These are phyloP conservation scores for Sutorius australiensis DNA, from an alignment of 768 basidiomycete genomes.

Conservation along the genomic window DNA sequence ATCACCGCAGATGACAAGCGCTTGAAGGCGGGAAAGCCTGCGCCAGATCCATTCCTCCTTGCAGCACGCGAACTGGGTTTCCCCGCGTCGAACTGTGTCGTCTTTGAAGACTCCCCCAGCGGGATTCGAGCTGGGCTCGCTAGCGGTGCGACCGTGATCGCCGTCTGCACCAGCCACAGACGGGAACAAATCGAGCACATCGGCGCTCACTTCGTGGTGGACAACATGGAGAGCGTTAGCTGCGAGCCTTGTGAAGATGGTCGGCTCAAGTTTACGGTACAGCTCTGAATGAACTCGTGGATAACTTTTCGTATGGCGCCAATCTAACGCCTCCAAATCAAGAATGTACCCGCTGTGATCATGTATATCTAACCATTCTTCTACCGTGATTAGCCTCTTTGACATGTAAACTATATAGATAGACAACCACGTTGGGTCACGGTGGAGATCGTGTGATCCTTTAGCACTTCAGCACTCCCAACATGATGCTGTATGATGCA, in stretches of 20 bases:
- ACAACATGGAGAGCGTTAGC: constrained; percentile 48
- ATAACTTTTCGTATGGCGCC: background rate
- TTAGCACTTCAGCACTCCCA: too few relatives aligned
- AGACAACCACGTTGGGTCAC: too few relatives aligned
- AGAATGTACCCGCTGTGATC: background rate
- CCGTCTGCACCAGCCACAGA: constrained; percentile 70
- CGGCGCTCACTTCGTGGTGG: constrained; percentile 54
- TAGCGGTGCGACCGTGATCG: constrained; percentile 68
- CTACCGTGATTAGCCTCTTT: background rate
- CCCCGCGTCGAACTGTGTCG: constrained; percentile 58
- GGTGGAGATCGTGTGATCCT: too few relatives aligned
- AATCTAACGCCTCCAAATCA: background rate
- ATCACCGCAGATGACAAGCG: constrained; percentile 77
- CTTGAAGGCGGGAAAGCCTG: constrained; percentile 61
- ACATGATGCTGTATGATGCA: too few relatives aligned
- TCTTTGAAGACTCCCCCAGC: constrained; percentile 71
- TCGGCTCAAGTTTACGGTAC: constrained; percentile 43
- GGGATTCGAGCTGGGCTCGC: constrained; percentile 70
- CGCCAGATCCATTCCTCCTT: constrained; percentile 61
- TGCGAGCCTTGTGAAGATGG: constrained; percentile 41
- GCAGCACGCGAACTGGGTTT: constrained; percentile 57
- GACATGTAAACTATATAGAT: background rate
- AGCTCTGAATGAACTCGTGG: constrained; percentile 8
- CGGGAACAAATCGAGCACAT: constrained; percentile 50
- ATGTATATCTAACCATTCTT: background rate